Percentiles rank a stretch among this genome's conserved stretches.
These are phyloP conservation scores for Calonectria leucothoes DNA, from an alignment of 2,329 filamentous ascomycete genomes.

Conservation along the genomic window DNA sequence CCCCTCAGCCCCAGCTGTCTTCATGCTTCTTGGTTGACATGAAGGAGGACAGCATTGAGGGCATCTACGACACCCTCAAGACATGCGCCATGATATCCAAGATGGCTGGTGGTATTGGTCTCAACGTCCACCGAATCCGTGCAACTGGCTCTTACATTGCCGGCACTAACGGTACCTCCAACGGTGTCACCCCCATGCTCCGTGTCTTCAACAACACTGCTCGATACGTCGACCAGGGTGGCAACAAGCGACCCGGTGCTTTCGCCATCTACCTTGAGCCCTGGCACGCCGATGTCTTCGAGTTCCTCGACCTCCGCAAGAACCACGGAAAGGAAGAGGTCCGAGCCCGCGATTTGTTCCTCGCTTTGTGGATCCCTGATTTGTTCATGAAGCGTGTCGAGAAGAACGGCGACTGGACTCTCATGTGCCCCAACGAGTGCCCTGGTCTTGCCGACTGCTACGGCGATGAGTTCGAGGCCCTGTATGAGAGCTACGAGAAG, in stretches of 20 bases:
- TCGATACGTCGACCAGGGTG: constrained; percentile 97
- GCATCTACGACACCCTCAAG: constrained; percentile 99
- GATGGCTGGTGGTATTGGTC: constrained; percentile 96
- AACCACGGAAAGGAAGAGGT: constrained; percentile 99
- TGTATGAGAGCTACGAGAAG: constrained; percentile 93
- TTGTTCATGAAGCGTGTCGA: constrained; percentile 99
- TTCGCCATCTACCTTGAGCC: constrained; percentile 99
- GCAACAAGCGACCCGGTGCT: constrained; percentile 98
- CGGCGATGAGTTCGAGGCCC: constrained; percentile 94
- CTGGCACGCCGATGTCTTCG: constrained; percentile 97
- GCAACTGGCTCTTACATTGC: constrained; percentile 98
- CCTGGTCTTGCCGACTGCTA: constrained; percentile 96
- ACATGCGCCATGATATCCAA: constrained; percentile 99
- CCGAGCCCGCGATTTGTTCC: constrained; percentile 96
- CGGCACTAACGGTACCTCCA: constrained; percentile 97
- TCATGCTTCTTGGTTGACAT: constrained; percentile 99
- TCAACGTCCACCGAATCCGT: constrained; percentile 96
- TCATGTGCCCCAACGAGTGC: constrained; percentile 98
- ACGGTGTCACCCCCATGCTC: constrained; percentile 97
- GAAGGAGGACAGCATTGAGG: constrained; percentile 99
- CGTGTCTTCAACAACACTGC: constrained; percentile 99
- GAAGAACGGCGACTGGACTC: constrained; percentile 94
- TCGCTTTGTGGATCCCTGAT: constrained; percentile 97
- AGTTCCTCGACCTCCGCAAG: constrained; percentile 98
- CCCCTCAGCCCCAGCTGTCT: constrained; percentile 91